Conservation (phyloP, 192 early-diverging fungal genomes). For the Dissophora globulifera region DNA sequence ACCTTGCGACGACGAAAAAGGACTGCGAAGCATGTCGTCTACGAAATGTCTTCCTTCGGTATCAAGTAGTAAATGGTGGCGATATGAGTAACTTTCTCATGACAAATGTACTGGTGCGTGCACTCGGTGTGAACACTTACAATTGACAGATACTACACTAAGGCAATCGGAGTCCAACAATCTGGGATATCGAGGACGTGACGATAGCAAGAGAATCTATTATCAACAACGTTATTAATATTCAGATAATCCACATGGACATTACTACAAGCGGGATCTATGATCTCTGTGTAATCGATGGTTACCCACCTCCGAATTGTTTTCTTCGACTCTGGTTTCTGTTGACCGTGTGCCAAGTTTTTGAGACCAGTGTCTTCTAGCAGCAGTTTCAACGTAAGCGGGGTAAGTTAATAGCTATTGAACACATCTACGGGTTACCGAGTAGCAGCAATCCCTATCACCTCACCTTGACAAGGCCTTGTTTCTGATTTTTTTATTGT, state of each 20-base stretch:
- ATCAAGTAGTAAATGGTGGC: neutral
- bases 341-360: too few relatives aligned
- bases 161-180: neutral
- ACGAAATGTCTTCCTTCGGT: too few relatives aligned
- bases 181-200: too few relatives aligned
- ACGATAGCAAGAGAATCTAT: too few relatives aligned
- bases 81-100: neutral
- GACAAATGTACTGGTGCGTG: neutral
- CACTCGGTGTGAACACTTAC: neutral
- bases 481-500: neutral
- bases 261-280: neutral
- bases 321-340: neutral
- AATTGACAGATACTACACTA: neutral
- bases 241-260: neutral
- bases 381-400: too few relatives aligned
- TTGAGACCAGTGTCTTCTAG: too few relatives aligned
- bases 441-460: neutral
- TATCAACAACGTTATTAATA: too few relatives aligned
- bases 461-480: too few relatives aligned
- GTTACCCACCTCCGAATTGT: neutral
- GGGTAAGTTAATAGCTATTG: too few relatives aligned
- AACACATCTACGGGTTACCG: too few relatives aligned
- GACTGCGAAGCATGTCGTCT: neutral
- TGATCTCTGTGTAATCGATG: neutral
- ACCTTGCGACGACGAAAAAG: slow-evolving; percentile 1